Conservation (phyloP, 2,329 filamentous ascomycete genomes). For the Xylaria sp. region DNA sequence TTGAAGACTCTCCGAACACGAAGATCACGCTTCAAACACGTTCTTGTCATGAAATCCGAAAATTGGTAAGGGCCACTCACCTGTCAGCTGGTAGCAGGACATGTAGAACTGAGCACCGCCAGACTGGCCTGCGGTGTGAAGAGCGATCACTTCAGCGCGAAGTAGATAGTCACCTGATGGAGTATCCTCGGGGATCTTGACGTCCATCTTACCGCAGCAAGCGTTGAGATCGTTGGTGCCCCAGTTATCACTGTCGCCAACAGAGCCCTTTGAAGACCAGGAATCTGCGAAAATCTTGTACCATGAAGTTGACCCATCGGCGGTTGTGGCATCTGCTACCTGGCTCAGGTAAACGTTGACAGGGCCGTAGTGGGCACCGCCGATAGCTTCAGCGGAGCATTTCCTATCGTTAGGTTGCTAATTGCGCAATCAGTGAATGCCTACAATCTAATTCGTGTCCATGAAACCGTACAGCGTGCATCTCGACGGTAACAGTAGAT, state of each 20-base stretch:
- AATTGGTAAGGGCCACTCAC: neutral
- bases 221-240: constrained; percentile 48
- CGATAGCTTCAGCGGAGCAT: constrained; percentile 56
- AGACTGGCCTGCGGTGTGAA: constrained; percentile 47
- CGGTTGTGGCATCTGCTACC: constrained; percentile 53
- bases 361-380: constrained; percentile 60
- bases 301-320: constrained; percentile 51
- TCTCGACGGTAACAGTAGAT: constrained; percentile 41
- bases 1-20: neutral
- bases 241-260: constrained; percentile 54
- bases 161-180: constrained; percentile 52
- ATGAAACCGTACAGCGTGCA: constrained; percentile 39
- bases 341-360: constrained; percentile 59
- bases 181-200: constrained; percentile 49
- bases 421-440: constrained; percentile 1
- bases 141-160: constrained; percentile 51
- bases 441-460: neutral
- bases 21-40: neutral
- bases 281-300: constrained; percentile 61
- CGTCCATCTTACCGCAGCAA: constrained; percentile 50
- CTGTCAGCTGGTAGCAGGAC: constrained; percentile 43
- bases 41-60: neutral
- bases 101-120: constrained; percentile 44
- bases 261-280: constrained; percentile 47
- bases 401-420: constrained; percentile 53